A percentile compares a stretch with the other conserved stretches of the same genome.
phyloP scores from a whole-genome alignment of 495 filamentous ascomycete species.

The Aspergillus nidulans region DNA sequence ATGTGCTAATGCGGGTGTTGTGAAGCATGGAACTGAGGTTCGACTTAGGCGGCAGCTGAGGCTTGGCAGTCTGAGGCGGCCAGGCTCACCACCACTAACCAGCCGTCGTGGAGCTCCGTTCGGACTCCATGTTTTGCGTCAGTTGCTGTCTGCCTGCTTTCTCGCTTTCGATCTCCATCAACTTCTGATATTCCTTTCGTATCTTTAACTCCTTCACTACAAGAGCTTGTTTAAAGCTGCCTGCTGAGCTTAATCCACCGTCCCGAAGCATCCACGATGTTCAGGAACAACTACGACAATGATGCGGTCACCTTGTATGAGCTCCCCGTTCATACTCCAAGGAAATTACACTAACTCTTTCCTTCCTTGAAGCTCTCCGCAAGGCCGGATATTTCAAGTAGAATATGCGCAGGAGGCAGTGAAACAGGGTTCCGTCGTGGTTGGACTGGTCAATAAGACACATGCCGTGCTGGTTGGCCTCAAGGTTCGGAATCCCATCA shows the following conservation, averaged over 20 bases:
- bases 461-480: conserved; percentile 93
- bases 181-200: conserved; percentile 1
- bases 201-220: neutral
- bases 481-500: conserved; percentile 62
- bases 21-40: conserved; percentile 14
- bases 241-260: conserved; percentile 1
- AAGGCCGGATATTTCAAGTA: conserved; percentile 99
- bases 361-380: conserved; percentile 69
- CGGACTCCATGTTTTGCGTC: conserved; percentile 17
- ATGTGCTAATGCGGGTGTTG: conserved; percentile 15
- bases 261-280: conserved; percentile 59
- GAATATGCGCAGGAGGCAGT: conserved; percentile 99
- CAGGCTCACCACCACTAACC: conserved; percentile 17
- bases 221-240: neutral
- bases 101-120: conserved; percentile 7
- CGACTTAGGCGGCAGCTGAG: conserved; percentile 25
- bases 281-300: conserved; percentile 99
- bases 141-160: conserved; percentile 23
- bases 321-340: conserved; percentile 26
- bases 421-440: conserved; percentile 97
- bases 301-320: conserved; percentile 98
- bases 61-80: conserved; percentile 34
- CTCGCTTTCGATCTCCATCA: conserved; percentile 18
- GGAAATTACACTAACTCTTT: conserved; percentile 16
- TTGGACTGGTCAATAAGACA: conserved; percentile 95